Evolutionary conservation across 805 yeast species (phyloP).

Genomic region (Candida chauliodis): DNA sequence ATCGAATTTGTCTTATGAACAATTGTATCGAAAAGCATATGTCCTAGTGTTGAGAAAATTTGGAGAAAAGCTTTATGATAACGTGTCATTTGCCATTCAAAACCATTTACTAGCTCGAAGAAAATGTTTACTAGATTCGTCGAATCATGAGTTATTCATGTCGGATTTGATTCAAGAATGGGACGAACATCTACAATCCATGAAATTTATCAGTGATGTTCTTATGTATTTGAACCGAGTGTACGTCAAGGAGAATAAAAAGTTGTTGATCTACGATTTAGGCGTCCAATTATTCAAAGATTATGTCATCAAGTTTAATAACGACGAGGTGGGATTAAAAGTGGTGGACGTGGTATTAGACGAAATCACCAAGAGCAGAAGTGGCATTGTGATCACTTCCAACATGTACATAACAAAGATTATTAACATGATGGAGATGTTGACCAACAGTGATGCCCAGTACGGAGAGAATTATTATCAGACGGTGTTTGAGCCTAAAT

Average conservation of each 20-base stretch:
- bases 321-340: conserved; percentile 47
- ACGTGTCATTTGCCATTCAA: conserved; percentile 48
- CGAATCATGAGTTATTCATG: conserved; percentile 29
- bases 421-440: conserved; percentile 67
- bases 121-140: conserved; percentile 16
- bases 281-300: conserved; percentile 69
- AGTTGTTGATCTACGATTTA: conserved; percentile 65
- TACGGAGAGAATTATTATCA: conserved; percentile 60
- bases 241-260: conserved; percentile 65
- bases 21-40: conserved; percentile 75
- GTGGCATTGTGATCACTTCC: conserved; percentile 47
- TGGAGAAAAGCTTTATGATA: conserved; percentile 63
- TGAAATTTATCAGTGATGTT: conserved; percentile 79
- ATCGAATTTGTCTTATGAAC: conserved; percentile 74
- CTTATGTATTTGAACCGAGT: conserved; percentile 85
- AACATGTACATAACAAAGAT: conserved; percentile 57
- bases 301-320: conserved; percentile 48
- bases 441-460: conserved; percentile 41
- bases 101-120: conserved; percentile 37
- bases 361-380: conserved; percentile 55
- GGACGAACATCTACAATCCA: conserved; percentile 68
- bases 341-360: conserved; percentile 49
- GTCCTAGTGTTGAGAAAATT: conserved; percentile 66
- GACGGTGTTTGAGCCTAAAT: conserved; percentile 61
- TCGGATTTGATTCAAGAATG: conserved; percentile 46